Percentiles rank a stretch among this genome's conserved stretches.
phyloP scores from a whole-genome alignment of 2,329 filamentous ascomycete species.

The Myriosclerotinia curreyana region DNA sequence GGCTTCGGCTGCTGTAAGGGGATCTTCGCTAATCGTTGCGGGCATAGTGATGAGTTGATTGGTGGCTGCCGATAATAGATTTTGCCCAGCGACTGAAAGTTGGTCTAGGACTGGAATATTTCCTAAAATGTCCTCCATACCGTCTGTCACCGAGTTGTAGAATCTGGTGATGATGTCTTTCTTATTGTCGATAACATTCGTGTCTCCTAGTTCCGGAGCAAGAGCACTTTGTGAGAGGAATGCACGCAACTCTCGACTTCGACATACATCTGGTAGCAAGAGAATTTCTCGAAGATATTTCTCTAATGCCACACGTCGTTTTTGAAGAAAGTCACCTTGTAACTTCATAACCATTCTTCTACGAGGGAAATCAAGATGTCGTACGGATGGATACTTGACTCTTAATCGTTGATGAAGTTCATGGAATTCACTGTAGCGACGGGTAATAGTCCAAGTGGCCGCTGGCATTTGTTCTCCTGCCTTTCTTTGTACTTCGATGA shows the following conservation, averaged over 20 bases:
- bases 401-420: slow-evolving; percentile 89
- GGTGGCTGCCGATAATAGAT: slow-evolving; percentile 74
- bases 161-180: slow-evolving; percentile 89
- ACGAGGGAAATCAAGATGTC: slow-evolving; percentile 86
- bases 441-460: slow-evolving; percentile 89
- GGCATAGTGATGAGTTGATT: slow-evolving; percentile 59
- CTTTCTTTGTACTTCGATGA: slow-evolving; percentile 85
- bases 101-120: slow-evolving; percentile 96
- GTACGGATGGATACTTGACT: slow-evolving; percentile 79
- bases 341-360: slow-evolving; percentile 94
- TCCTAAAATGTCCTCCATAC: slow-evolving; percentile 95
- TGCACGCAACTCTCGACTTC: slow-evolving; percentile 83
- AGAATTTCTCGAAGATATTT: slow-evolving; percentile 80
- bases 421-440: slow-evolving; percentile 94
- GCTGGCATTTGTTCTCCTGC: slow-evolving; percentile 95
- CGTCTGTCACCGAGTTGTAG: slow-evolving; percentile 95
- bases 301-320: slow-evolving; percentile 78
- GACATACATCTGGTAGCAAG: slow-evolving; percentile 86
- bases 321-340: slow-evolving; percentile 92
- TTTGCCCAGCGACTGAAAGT: slow-evolving; percentile 87
- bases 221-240: slow-evolving; percentile 89
- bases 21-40: slow-evolving; percentile 51
- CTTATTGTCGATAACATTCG: slow-evolving; percentile 61
- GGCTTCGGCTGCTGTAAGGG: slow-evolving; percentile 64
- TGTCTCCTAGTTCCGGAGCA: slow-evolving; percentile 54